Evolutionary conservation across 768 basidiomycete genomes (phyloP), one percentile per base, ranked within the genome.

Genomic region (Suillus weaverae): DNA sequence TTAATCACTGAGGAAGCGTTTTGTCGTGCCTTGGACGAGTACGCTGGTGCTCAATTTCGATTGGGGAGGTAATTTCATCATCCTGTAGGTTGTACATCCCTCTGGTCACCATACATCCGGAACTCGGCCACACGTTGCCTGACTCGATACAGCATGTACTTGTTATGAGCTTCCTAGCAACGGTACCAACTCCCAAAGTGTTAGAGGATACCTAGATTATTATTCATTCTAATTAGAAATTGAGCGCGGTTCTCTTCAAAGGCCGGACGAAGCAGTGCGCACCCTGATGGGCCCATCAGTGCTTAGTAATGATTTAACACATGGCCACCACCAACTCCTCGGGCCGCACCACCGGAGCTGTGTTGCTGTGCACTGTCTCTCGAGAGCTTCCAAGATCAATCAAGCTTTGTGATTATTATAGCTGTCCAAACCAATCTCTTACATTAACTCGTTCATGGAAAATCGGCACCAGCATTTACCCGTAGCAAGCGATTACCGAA

Each of bases 11-110:
- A 90, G 71, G 67, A 71, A 44, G 83, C 83, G 39, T 90, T 94
- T 68, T 77, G 91, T 68, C 80, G 81, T 30, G 92, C 92, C 11
- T 72, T 94, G 65, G 90, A 94, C 72, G 85, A 89, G 72, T 94
- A 85, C 75, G 81, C 88, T 11, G 74, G 77, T 10, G 91, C 91
- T 7, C 88, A 94, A 77, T 90, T 92, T 82, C 86, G 91, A 38
- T 83, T 91, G 56, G 92, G 92, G 46, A 91, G 86, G 78, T 92
- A 82, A 73, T 62, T 67, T 73, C 20, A 33, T 7, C 55, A 60
- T 35, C n/a, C 11, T 44, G 43, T 38, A 55, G 36, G 50, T 73
- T 43, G 32, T 35, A 39, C 48, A 61, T 26, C 10, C 13, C 9
- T 26, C 26, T 22, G 7, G 18, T 18, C 9, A 0, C 16, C 33